phyloP scores from a whole-genome alignment of 495 filamentous ascomycete genomes.

The Entonaema liquescens region DNA sequence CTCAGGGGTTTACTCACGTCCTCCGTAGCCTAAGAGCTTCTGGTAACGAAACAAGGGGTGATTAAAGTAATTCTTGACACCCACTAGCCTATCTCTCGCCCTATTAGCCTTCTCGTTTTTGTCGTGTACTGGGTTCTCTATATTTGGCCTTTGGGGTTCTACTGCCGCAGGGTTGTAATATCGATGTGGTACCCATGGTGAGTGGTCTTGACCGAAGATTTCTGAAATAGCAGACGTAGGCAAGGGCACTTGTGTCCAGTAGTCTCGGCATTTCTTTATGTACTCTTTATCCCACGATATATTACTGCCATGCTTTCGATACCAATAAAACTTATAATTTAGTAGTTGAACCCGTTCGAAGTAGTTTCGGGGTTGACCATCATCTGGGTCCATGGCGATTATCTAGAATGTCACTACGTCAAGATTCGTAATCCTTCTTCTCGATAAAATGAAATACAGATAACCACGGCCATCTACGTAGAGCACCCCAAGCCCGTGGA shows the following conservation, averaged over 20 bases:
- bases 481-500: neutral
- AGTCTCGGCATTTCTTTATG: neutral
- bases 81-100: neutral
- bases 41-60: neutral
- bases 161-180: neutral
- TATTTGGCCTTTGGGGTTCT: neutral
- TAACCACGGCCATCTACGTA: no score
- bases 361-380: neutral
- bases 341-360: neutral
- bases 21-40: conserved; percentile 22
- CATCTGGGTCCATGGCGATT: neutral
- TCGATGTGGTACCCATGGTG: neutral
- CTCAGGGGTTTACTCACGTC: conserved; percentile 14
- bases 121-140: neutral
- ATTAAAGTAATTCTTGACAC: neutral
- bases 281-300: neutral
- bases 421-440: no score
- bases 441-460: no score
- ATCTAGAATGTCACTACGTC: neutral
- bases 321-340: neutral
- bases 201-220: neutral
- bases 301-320: neutral
- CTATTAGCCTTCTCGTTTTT: neutral
- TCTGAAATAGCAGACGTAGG: neutral
- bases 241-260: neutral